Conservation (phyloP, 129 eudicot genomes). For the Glebionis coronaria region DNA sequence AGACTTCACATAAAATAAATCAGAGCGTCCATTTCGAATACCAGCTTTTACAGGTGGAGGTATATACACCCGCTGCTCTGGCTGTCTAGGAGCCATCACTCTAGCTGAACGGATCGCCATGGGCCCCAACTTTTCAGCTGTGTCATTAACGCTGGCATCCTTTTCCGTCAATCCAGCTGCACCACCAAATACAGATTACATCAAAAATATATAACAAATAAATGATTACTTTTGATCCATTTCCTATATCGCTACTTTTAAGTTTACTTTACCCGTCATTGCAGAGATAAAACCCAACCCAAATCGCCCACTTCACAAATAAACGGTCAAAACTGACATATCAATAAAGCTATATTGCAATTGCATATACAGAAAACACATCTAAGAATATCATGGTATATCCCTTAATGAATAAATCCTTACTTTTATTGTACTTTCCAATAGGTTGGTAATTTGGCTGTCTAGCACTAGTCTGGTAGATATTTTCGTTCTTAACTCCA, state of each 20-base stretch:
- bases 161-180: constrained; percentile 41
- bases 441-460: constrained; percentile 61
- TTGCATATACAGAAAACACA: not conserved
- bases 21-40: constrained; percentile 52
- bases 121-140: constrained; percentile 56
- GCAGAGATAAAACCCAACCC: too few relatives aligned
- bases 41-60: constrained; percentile 77
- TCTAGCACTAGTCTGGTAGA: constrained; percentile 30
- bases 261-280: too few relatives aligned
- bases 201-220: not conserved
- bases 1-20: constrained; percentile 42
- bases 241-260: too few relatives aligned
- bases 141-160: constrained; percentile 40
- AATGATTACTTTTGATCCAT: too few relatives aligned
- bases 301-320: too few relatives aligned
- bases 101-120: constrained; percentile 43
- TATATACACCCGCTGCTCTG: constrained; percentile 9
- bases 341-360: not conserved
- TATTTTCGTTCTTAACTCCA: constrained; percentile 41
- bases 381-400: too few relatives aligned
- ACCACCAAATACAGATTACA: constrained; percentile 9
- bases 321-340: not conserved
- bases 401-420: too few relatives aligned
- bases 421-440: constrained; percentile 52
- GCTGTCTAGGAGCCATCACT: constrained; percentile 36